Evolutionary conservation across 345 rosid species (phyloP).

Genomic region (Theobroma cacao): DNA sequence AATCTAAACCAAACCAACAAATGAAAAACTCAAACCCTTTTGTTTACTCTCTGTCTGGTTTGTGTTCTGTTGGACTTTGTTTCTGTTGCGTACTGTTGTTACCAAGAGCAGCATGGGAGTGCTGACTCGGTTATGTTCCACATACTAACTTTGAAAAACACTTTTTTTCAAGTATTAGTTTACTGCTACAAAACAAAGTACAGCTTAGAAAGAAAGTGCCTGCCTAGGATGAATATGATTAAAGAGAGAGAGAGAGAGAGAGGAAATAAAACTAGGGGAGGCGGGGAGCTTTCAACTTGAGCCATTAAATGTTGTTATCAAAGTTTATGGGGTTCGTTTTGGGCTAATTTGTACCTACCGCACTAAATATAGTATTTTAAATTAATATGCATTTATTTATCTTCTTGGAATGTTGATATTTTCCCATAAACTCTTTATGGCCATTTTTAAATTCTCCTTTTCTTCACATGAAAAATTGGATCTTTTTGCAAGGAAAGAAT

Average conservation of each 20-base stretch:
- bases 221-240: background rate
- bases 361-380: constrained; percentile 8
- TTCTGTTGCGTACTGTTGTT: background rate
- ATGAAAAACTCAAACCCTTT: background rate
- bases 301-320: constrained; percentile 16
- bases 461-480: background rate
- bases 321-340: constrained; percentile 1
- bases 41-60: background rate
- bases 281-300: constrained; percentile 7
- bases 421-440: background rate
- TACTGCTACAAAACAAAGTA: background rate
- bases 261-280: no score
- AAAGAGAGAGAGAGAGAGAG: background rate
- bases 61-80: background rate
- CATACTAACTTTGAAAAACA: background rate
- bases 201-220: background rate
- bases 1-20: constrained; percentile 9
- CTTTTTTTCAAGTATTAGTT: background rate
- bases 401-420: background rate
- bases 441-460: background rate
- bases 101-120: background rate
- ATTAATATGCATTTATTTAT: background rate
- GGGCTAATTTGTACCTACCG: constrained; percentile 18
- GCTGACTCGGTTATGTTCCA: background rate
- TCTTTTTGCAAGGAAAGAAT: background rate